Percentiles rank a stretch among this genome's conserved stretches.
phyloP scores from a whole-genome alignment of 1,139 yeast species.

The Yamadazyma triangularis region DNA sequence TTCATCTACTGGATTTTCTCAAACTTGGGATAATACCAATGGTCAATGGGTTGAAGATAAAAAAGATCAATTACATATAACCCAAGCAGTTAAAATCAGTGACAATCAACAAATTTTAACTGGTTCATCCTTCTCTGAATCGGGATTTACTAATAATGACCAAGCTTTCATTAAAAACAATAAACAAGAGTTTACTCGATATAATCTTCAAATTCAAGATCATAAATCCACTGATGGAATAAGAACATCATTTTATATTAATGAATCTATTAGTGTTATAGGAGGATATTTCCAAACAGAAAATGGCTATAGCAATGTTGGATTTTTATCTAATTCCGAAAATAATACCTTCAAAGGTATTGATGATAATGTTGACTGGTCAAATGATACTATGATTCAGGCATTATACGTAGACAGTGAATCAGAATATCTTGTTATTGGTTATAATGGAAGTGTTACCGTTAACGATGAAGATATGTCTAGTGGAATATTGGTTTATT shows the following conservation, averaged over 20 bases:
- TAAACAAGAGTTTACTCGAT: slow-evolving; percentile 17
- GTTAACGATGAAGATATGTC: slow-evolving; percentile 17
- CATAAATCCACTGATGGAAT: no score
- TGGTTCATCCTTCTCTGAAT: slow-evolving; percentile 36
- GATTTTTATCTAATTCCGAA: slow-evolving; percentile 10
- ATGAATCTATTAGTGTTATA: slow-evolving; percentile 45
- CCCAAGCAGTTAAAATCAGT: slow-evolving; percentile 26
- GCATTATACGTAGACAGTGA: slow-evolving; percentile 38
- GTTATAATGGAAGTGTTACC: slow-evolving; percentile 45
- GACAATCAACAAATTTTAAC: slow-evolving; percentile 29
- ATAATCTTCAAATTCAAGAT: slow-evolving; percentile 20
- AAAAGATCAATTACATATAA: slow-evolving; percentile 31
- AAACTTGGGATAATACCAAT: slow-evolving; percentile 40
- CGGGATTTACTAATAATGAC: slow-evolving; percentile 28
- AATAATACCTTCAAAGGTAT: slow-evolving; percentile 15
- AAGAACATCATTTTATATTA: slow-evolving; percentile 35
- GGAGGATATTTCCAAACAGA: slow-evolving; percentile 42
- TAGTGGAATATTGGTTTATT: slow-evolving; percentile 51
- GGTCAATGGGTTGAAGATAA: slow-evolving; percentile 31
- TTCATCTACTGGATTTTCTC: slow-evolving; percentile 17
- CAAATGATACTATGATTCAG: slow-evolving; percentile 30
- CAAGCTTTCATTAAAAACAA: slow-evolving; percentile 27
- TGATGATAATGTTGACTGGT: slow-evolving; percentile 36
- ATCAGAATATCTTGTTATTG: slow-evolving; percentile 40
- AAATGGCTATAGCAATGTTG: slow-evolving; percentile 15